Base-by-base conservation (phyloP, 768 basidiomycete species). In the Inosperma sp. region DNA sequence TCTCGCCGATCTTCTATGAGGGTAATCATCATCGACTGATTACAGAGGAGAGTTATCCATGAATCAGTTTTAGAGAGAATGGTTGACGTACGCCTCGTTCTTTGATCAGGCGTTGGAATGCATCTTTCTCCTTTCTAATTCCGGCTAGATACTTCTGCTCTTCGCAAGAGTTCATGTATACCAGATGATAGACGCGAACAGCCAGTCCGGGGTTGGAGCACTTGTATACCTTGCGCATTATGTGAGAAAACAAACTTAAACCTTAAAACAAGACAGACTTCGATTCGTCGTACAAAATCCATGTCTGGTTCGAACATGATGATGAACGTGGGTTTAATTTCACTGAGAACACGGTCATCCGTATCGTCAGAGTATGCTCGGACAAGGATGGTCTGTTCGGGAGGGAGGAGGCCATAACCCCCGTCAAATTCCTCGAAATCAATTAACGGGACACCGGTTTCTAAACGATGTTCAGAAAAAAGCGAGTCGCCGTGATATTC, bases 261-360 rank as follows among this genome's bases (percentile, higher is more conserved):
- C 33, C 34, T 8, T 37, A 6, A 34, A 10, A 42, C 19, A 14
- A 3, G 21, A n/a, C 79, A 48, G 47, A 91, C 94, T 77, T 99
- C 94, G 21, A 99, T 76, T 1, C 96, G 79, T 22, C 96, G 76
- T 30, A 97, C 81, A 59, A 97, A 99, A 46, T 95, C 88, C 63
- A 91, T 84, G 58, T 83, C 88, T 2, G 95, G 93, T 62, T 99
- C 96, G 56, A 87, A 93, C 87, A 98, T 91, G 40, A 98, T 82
- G 46, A 99, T 85, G 62, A 93, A 98, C 55, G 85, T 82, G 2
- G 96, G 96, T 53, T 86, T 76, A 7, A 98, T 74, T 64, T 99
- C 95, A 35, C 82, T 78, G 26, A 99, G 72, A 43, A 97, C 70
- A 33, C 83, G 78, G 64, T 99, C 96, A 58, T 99, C 96, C 2